Percentiles rank a stretch among this genome's conserved stretches.
Evolutionary conservation across 2,329 filamentous ascomycete species (phyloP).

Genomic region (Ilyonectria mors-panacis): DNA sequence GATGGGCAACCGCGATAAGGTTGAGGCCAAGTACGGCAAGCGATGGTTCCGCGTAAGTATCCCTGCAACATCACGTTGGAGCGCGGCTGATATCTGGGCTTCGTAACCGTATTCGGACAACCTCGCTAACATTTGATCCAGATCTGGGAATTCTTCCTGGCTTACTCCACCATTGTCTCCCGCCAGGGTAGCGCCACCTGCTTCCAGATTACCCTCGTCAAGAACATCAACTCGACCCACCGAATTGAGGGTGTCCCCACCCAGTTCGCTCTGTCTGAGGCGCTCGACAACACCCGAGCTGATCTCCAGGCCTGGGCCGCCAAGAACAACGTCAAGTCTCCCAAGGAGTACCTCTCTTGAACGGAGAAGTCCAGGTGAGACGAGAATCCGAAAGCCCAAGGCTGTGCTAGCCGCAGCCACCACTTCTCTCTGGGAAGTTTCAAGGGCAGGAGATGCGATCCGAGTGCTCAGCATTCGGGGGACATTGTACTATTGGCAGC

Average conservation of each 20-base stretch:
- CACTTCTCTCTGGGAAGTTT: slow-evolving; percentile 12
- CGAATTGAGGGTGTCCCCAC: slow-evolving; percentile 81
- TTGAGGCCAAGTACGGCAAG: slow-evolving; percentile 94
- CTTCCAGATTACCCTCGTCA: slow-evolving; percentile 90
- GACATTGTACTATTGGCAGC: slow-evolving; percentile 11
- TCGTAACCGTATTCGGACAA: neutral
- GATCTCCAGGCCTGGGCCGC: slow-evolving; percentile 54
- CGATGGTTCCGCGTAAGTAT: slow-evolving; percentile 92
- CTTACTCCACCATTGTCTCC: slow-evolving; percentile 87
- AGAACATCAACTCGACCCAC: slow-evolving; percentile 94
- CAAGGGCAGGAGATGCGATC: slow-evolving; percentile 19
- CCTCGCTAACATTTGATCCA: slow-evolving; percentile 49
- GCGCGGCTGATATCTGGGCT: neutral
- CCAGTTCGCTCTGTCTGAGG: slow-evolving; percentile 79
- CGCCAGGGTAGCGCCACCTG: slow-evolving; percentile 89
- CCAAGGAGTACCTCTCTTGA: slow-evolving; percentile 48
- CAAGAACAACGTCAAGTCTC: slow-evolving; percentile 55
- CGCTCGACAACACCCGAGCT: slow-evolving; percentile 60
- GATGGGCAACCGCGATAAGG: slow-evolving; percentile 93
- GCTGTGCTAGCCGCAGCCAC: slow-evolving; percentile 15
- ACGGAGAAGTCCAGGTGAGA: neutral
- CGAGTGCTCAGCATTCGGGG: slow-evolving; percentile 10
- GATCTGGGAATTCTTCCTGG: slow-evolving; percentile 96
- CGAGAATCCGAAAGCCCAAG: slow-evolving; percentile 7
- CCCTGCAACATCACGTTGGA: neutral